Evolutionary conservation across 2,329 filamentous ascomycete species (phyloP).

Genomic region (Fusarium coffeatum): DNA sequence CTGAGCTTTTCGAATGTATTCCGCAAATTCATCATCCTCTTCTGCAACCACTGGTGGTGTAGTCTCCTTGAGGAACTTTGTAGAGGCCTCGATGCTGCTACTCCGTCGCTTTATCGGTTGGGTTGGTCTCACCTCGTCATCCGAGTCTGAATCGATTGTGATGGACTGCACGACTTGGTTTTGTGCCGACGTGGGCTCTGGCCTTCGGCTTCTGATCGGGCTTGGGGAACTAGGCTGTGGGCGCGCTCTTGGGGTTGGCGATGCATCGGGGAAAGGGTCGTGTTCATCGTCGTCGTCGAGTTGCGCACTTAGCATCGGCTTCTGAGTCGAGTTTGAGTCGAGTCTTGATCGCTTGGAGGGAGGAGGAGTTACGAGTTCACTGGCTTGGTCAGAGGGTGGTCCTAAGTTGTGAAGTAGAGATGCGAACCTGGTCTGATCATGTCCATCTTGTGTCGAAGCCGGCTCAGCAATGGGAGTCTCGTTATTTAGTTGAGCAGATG

Average conservation of each 20-base stretch:
- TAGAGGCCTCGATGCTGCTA: constrained; percentile 32
- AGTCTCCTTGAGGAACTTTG: constrained; percentile 10
- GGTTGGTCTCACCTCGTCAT: constrained; percentile 37
- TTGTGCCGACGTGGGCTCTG: constrained; percentile 1
- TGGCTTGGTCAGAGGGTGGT: constrained; percentile 37
- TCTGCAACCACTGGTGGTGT: constrained; percentile 3
- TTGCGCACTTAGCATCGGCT: constrained; percentile 26
- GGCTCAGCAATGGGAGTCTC: constrained; percentile 23
- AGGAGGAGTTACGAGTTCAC: constrained; percentile 52
- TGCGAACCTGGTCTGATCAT: constrained; percentile 40
- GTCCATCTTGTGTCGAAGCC: constrained; percentile 16
- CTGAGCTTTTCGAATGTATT: constrained; percentile 59
- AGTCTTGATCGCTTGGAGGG: constrained; percentile 54
- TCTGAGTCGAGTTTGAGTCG: constrained; percentile 39
- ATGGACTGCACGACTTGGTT: constrained; percentile 14
- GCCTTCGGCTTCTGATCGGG: constrained; percentile 19
- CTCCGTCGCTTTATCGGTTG: background rate
- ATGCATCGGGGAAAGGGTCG: constrained; percentile 34
- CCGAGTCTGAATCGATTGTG: constrained; percentile 51
- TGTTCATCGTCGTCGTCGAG: constrained; percentile 10
- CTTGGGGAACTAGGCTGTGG: constrained; percentile 15
- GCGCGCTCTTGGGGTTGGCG: constrained; percentile 37
- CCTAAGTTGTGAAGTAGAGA: background rate
- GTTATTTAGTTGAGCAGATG: background rate
- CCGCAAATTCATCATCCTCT: constrained; percentile 57